Evolutionary conservation across 768 basidiomycete species (phyloP), one percentile per base, ranked within the genome.

Genomic region (Boletus insuetus): DNA sequence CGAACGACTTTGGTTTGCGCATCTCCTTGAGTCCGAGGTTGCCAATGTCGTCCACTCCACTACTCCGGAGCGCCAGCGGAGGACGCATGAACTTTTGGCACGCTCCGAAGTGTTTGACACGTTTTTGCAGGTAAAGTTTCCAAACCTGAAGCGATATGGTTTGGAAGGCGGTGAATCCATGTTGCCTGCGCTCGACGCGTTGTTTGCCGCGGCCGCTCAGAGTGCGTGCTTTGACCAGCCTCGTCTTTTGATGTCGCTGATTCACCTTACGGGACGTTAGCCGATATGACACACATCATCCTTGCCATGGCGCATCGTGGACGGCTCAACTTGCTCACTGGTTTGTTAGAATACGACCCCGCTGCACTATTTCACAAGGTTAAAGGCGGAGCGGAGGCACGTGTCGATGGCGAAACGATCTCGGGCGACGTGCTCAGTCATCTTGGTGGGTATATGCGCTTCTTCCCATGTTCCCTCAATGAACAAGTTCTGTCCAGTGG

Each of bases 141-240:
- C 94, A 1, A 94, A 92, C 71, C 63, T 91, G 68, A 91, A 90
- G 71, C 81, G 89, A 64, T 92, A 92, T 69, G 93, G 91, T 0
- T 77, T 95, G 37, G 94, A 97, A 70, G 94, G 94, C 3, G 94
- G 89, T 2, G 94, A 96, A 74, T 92, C 91, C 3, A 95, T 96
- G 94, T 72, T 97, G 24, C 89, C 92, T 5, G 94, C 92, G 1
- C 74, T 96, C 3, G 91, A 94, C 56, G 76, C 82, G 0, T 69
- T 97, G 17, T 91, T 97, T 62, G 73, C 77, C 0, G 75, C 80
- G 3, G 86, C 91, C 9, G 79, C 89, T 3, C 71, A 75, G 62
- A 81, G 86, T 85, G 48, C 20, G 63, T 65, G 5, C 43, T 49
- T 37, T 38, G 10, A 31, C 24, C n/a, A 13, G 35, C 8, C 5